Evolutionary conservation across 2,329 filamentous ascomycete genomes (phyloP), one percentile per base, ranked within the genome.

Genomic region (Lasiodiplodia sp.): DNA sequence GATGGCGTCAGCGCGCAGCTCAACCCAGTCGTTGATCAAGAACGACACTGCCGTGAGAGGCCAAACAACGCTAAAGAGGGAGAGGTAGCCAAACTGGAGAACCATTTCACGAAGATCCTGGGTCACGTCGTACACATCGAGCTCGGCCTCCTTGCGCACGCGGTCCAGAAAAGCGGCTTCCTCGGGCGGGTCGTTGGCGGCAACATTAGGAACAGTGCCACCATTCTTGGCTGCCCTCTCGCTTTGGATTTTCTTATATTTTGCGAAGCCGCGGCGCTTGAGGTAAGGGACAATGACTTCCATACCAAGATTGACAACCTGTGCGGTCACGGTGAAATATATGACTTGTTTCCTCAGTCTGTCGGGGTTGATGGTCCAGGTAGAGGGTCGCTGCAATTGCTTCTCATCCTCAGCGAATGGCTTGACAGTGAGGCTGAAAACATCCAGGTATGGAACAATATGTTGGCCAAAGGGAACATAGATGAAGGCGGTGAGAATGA

Each of bases 11-110:
- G 93, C 93, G 52, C 96, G 92, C 49, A 98, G 87, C 78, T 98
- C 96, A 68, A 99, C 83, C 94, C 95, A 98, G 82, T 98, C 96
- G 82, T 98, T 98, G 79, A 96, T 83, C 14, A 98, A 83, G 83
- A 98, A 98, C 1, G 92, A 95, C 68, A 93, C 86, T 2, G 92
- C 91, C 0, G 95, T 94, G n/a, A 98, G 84, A 0, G 96, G 96
- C 96, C 96, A 99, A 67, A 97, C 90, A 2, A 96, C 92, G 0
- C 93, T 96, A 79, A 98, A 98, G 11, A 98, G 86, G 0, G 92
- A 91, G 0, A 99, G 86, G 78, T 97, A 98, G 37, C 94, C 93
- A 84, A 87, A 93, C 74, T 96, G 93, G 70, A 97, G 88, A 34
- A 94, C 88, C 94, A 97, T 97, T 82, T 99, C 96, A 47, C 96